Evolutionary conservation across 2,329 filamentous ascomycete genomes (phyloP).

Genomic region (Geosmithia putterillii): DNA sequence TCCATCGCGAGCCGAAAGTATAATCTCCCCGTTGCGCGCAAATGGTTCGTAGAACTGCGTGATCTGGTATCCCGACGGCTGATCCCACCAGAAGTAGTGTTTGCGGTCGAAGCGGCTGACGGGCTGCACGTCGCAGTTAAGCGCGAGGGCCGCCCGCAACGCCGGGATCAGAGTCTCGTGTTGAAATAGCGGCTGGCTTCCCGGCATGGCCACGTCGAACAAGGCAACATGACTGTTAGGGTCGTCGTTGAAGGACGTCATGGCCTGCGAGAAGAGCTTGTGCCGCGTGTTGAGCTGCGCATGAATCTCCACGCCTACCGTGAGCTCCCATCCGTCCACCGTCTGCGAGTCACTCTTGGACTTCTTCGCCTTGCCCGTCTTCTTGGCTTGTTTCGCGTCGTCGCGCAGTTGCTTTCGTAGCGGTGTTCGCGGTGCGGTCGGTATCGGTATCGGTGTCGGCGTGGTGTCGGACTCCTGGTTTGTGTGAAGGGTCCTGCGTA

Average conservation of each 20-base stretch:
- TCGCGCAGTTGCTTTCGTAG: conserved; percentile 64
- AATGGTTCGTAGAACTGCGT: conserved; percentile 83
- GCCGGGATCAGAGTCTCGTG: conserved; percentile 74
- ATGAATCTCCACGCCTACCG: conserved; percentile 93
- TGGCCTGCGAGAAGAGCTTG: conserved; percentile 78
- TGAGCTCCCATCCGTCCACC: conserved; percentile 73
- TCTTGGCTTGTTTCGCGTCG: conserved; percentile 57
- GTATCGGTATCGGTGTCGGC: conserved; percentile 9
- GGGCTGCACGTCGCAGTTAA: conserved; percentile 66
- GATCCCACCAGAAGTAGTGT: conserved; percentile 98
- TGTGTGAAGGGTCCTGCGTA: conserved; percentile 17
- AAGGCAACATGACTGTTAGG: conserved; percentile 81
- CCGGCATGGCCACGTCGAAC: conserved; percentile 84
- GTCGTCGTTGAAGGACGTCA: conserved; percentile 49
- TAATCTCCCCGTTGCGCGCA: conserved; percentile 59
- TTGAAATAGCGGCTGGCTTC: conserved; percentile 80
- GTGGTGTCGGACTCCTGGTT: conserved; percentile 13
- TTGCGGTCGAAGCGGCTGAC: conserved; percentile 86
- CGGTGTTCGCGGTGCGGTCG: conserved; percentile 25
- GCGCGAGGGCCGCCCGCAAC: conserved; percentile 74
- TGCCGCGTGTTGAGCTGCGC: conserved; percentile 80
- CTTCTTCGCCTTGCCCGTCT: conserved; percentile 38
- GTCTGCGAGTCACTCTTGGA: conserved; percentile 34
- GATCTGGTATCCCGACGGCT: conserved; percentile 92
- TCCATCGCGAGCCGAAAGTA: conserved; percentile 62